These are phyloP conservation scores for Seiridium cupressi DNA, from an alignment of 2,329 filamentous ascomycete genomes.

Conservation along the genomic window DNA sequence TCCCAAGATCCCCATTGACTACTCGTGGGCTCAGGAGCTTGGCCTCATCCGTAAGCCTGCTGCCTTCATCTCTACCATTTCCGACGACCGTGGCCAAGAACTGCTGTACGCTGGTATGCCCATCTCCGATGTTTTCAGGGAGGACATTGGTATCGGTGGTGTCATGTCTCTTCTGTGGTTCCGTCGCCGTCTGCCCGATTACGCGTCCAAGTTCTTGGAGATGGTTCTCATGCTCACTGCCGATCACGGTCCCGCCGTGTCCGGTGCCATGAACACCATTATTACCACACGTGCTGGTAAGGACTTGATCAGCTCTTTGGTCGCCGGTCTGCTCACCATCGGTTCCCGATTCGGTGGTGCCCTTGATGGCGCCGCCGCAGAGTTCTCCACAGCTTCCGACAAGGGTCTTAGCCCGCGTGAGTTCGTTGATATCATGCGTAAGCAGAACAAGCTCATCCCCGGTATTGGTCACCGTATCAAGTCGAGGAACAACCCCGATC, in stretches of 20 bases:
- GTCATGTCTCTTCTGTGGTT: constrained; percentile 99
- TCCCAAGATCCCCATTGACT: constrained; percentile 99
- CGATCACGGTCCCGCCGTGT: constrained; percentile 97
- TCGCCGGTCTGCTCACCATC: constrained; percentile 96
- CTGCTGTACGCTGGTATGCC: constrained; percentile 98
- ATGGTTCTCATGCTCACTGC: constrained; percentile 99
- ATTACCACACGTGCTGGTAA: constrained; percentile 99
- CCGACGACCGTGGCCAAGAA: constrained; percentile 99
- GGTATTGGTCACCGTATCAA: constrained; percentile 99
- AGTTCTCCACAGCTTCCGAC: constrained; percentile 98
- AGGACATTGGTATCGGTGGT: constrained; percentile 98
- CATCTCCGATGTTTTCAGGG: constrained; percentile 98
- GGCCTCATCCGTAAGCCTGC: constrained; percentile 99
- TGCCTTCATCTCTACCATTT: constrained; percentile 99
- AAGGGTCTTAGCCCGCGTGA: constrained; percentile 97
- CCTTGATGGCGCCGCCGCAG: constrained; percentile 93
- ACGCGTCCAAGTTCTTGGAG: constrained; percentile 98
- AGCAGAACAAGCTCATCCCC: constrained; percentile 99
- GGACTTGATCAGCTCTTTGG: constrained; percentile 93
- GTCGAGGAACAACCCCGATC: constrained; percentile 99
- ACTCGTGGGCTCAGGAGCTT: constrained; percentile 99
- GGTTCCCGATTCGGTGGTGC: constrained; percentile 98
- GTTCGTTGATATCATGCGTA: constrained; percentile 98
- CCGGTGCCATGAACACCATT: constrained; percentile 99
- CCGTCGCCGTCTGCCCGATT: constrained; percentile 92